Evolutionary conservation across 345 rosid species (phyloP).

Genomic region (Sonneratia caseolaris): DNA sequence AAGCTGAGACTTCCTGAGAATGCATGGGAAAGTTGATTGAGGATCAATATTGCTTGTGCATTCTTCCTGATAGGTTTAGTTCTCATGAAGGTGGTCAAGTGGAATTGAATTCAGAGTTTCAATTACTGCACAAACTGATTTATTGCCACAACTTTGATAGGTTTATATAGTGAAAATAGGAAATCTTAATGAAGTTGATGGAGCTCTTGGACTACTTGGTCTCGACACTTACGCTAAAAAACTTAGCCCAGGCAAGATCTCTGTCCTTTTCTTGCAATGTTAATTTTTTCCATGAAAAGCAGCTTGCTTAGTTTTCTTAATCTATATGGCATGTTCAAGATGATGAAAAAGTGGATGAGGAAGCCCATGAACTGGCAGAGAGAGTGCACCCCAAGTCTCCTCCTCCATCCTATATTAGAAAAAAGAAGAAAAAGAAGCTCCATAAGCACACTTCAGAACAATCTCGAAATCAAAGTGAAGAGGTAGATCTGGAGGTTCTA

Average conservation of each 20-base stretch:
- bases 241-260: slow-evolving; percentile 30
- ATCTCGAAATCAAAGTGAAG: background rate
- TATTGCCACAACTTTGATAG: slow-evolving; percentile 21
- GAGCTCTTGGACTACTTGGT: slow-evolving; percentile 60
- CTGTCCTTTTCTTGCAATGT: no score
- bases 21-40: background rate
- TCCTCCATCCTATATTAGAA: background rate
- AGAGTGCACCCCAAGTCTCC: background rate
- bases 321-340: background rate
- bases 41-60: background rate
- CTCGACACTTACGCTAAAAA: slow-evolving; percentile 47
- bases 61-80: background rate
- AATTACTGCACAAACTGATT: background rate
- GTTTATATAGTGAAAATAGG: slow-evolving; percentile 44
- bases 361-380: background rate
- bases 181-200: slow-evolving; percentile 53
- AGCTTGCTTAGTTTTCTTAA: no score
- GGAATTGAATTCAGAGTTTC: background rate
- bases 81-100: background rate
- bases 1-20: background rate
- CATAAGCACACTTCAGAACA: background rate
- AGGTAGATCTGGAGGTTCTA: background rate
- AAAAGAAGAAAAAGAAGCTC: background rate
- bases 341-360: background rate
- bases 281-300: no score